These are phyloP conservation scores for Aspergillus olivimuriae DNA, from an alignment of 495 filamentous ascomycete genomes.

Conservation along the genomic window DNA sequence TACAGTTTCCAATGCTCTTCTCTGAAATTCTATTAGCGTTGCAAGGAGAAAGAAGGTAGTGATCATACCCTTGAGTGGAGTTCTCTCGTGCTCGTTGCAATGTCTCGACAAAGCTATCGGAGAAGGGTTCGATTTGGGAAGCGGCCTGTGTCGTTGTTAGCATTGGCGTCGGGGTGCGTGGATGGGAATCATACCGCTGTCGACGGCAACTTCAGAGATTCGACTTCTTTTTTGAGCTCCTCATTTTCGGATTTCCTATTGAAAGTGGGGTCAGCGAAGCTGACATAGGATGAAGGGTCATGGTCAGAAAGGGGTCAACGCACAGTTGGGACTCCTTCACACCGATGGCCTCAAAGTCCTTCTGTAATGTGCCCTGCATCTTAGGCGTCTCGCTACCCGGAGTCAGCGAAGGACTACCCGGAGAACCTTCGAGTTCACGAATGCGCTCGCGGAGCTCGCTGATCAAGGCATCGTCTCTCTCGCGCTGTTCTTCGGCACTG, in stretches of 20 bases:
- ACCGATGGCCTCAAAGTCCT: constrained; percentile 41
- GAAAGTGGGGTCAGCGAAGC: constrained; percentile 1
- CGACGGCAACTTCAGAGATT: constrained; percentile 29
- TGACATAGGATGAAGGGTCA: too few relatives aligned
- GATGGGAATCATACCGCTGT: constrained; percentile 15
- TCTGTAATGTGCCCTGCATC: constrained; percentile 38
- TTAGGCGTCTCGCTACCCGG: constrained; percentile 35
- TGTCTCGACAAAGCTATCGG: constrained; percentile 29
- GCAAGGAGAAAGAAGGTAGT: neutral
- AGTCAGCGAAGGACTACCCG: constrained; percentile 33
- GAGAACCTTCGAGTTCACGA: constrained; percentile 42
- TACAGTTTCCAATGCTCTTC: constrained; percentile 45
- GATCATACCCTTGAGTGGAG: constrained; percentile 33
- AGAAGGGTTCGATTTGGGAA: constrained; percentile 30
- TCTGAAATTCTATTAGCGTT: constrained; percentile 13
- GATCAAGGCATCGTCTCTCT: constrained; percentile 48
- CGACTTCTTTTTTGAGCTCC: constrained; percentile 35
- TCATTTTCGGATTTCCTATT: constrained; percentile 39
- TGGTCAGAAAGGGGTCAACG: constrained; percentile 8
- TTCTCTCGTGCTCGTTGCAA: constrained; percentile 31
- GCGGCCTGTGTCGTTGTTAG: constrained; percentile 20
- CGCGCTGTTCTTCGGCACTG: constrained; percentile 48
- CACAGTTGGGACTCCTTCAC: constrained; percentile 37
- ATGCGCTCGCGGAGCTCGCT: constrained; percentile 49
- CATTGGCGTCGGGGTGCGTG: neutral